These are phyloP conservation scores for Nothophaeocryptopus gaeumannii DNA, from an alignment of 2,329 filamentous ascomycete species.

Conservation along the genomic window DNA sequence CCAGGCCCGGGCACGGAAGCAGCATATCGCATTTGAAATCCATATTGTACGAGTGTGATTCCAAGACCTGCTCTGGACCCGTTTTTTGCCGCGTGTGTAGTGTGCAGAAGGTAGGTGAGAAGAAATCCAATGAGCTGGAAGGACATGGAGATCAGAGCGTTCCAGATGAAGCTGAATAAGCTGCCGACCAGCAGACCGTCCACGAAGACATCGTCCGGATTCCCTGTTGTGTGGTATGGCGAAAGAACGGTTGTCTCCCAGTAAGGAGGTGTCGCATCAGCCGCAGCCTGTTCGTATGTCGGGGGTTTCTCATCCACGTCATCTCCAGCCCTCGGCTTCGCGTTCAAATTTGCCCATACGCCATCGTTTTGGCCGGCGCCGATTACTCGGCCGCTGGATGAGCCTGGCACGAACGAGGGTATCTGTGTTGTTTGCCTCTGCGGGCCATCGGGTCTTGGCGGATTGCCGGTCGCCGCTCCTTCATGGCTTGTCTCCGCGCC, in stretches of 20 bases:
- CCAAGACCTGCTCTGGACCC: slow-evolving; percentile 91
- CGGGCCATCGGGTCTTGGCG: slow-evolving; percentile 36
- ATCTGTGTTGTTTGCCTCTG: slow-evolving; percentile 54
- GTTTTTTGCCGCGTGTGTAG: slow-evolving; percentile 96
- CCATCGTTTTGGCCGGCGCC: slow-evolving; percentile 76
- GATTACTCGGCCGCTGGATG: slow-evolving; percentile 54
- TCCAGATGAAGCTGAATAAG: slow-evolving; percentile 84
- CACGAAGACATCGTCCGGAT: slow-evolving; percentile 90
- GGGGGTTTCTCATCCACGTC: slow-evolving; percentile 89
- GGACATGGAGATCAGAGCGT: slow-evolving; percentile 94
- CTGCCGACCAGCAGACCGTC: slow-evolving; percentile 92
- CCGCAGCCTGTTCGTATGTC: slow-evolving; percentile 97
- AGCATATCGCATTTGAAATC: slow-evolving; percentile 81
- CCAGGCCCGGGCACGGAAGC: slow-evolving; percentile 30
- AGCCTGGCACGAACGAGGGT: slow-evolving; percentile 47
- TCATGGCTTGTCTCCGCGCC: slow-evolving; percentile 26
- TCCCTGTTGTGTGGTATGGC: slow-evolving; percentile 81
- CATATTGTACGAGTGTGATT: slow-evolving; percentile 92
- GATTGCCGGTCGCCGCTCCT: slow-evolving; percentile 9
- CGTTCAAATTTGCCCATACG: slow-evolving; percentile 91
- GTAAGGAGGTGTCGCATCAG: slow-evolving; percentile 92
- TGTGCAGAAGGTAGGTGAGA: slow-evolving; percentile 95
- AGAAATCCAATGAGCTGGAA: slow-evolving; percentile 97
- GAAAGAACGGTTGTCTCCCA: slow-evolving; percentile 99
- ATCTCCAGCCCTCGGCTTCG: slow-evolving; percentile 78